Evolutionary conservation across 257 asterid species (phyloP).

Genomic region (Cruciata laevipes): DNA sequence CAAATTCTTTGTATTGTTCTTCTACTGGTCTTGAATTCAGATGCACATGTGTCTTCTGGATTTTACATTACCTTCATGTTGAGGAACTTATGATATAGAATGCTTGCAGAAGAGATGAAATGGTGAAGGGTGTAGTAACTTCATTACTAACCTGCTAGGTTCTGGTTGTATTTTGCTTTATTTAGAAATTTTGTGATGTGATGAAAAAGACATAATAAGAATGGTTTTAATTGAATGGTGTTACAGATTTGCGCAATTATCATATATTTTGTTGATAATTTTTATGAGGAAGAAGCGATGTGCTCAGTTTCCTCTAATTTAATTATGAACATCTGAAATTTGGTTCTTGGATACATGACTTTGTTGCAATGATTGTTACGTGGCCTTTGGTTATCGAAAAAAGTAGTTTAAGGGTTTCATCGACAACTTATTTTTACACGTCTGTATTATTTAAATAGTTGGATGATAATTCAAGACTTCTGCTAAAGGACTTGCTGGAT

Average conservation of each 20-base stretch:
- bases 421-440: not conserved
- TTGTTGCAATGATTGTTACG: not conserved
- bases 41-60: not conserved
- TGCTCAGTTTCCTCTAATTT: not conserved
- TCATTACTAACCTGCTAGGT: not conserved
- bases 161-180: not conserved
- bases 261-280: not conserved
- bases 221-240: no score
- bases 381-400: not conserved
- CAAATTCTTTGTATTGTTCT: no score
- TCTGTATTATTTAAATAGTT: constrained; percentile 24
- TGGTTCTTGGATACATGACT: not conserved
- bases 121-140: no score
- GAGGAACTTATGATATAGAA: not conserved
- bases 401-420: not conserved
- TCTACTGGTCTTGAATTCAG: not conserved
- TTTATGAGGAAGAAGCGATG: not conserved
- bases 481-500: constrained; percentile 52
- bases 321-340: not conserved
- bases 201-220: no score
- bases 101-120: not conserved
- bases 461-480: constrained; percentile 38
- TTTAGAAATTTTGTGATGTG: not conserved
- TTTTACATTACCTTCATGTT: not conserved
- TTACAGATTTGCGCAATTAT: not conserved